A percentile compares a stretch with the other conserved stretches of the same genome.
Conservation (phyloP, 345 rosid genomes). For the Aethionema arabicum region DNA sequence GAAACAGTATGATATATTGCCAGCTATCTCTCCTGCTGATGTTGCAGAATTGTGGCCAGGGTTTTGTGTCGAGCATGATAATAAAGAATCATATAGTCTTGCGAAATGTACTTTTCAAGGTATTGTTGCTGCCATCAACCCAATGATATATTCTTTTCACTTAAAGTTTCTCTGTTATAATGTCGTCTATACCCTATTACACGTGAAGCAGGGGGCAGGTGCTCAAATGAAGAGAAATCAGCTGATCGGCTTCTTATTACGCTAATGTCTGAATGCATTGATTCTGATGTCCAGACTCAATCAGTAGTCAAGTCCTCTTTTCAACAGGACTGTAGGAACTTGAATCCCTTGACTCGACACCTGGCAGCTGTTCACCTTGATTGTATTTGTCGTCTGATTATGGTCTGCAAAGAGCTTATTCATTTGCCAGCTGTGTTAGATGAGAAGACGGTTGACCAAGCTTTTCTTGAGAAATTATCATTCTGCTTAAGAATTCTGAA, state of each 20-base stretch:
- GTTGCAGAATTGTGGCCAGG: constrained; percentile 53
- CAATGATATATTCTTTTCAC: constrained; percentile 11
- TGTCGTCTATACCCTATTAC: constrained; percentile 24
- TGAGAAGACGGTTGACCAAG: constrained; percentile 56
- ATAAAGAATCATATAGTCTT: constrained; percentile 47
- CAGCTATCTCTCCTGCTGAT: constrained; percentile 48
- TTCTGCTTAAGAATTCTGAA: constrained; percentile 72
- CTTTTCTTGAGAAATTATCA: constrained; percentile 53
- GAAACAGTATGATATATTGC: constrained; percentile 45
- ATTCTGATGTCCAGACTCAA: constrained; percentile 52
- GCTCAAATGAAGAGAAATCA: constrained; percentile 74
- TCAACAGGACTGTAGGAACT: constrained; percentile 51
- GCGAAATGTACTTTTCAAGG: constrained; percentile 71
- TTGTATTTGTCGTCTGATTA: constrained; percentile 58
- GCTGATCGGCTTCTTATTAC: constrained; percentile 62
- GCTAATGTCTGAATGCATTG: constrained; percentile 65
- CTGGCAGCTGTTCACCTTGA: constrained; percentile 76
- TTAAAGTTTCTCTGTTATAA: constrained; percentile 14
- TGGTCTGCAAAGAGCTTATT: constrained; percentile 60
- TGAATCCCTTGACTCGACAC: constrained; percentile 68
- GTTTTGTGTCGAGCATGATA: constrained; percentile 43
- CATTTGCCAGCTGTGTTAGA: constrained; percentile 51
- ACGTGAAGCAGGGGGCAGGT: constrained; percentile 48
- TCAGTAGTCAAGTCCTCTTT: constrained; percentile 41
- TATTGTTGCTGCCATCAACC: constrained; percentile 33